Base-by-base conservation (phyloP, 2,329 filamentous ascomycete genomes). In the Fusarium sp. region DNA sequence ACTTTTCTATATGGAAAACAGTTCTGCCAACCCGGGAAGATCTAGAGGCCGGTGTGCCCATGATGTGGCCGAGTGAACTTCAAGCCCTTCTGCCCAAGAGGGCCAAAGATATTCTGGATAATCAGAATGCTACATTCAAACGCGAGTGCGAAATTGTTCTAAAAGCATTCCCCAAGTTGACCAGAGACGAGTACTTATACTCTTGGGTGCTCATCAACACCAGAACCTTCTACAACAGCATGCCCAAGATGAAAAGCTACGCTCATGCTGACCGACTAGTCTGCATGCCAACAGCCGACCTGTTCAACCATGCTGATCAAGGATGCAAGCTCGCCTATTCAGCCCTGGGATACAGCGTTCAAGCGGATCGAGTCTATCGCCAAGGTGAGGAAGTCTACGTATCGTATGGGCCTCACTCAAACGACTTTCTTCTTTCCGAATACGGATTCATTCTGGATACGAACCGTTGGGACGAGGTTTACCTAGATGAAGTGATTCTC, bases 371-470 rank as follows among this genome's bases (percentile, higher is more conserved):
- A 4, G 79, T 82, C 1, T 92, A 92, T 73, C 79, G 79, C 3
- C 76, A 80, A 5, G 90, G 90, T 14, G 89, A 92, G 26, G 93
- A 95, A 82, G 83, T 95, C 2, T 89, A 87, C 68, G 89, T 93
- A 32, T 90, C 88, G 35, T 95, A 95, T 76, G 93, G 93, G 7
- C 80, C 86, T 3, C 93, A 95, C 79, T 87, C 87, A 35, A 93
- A 94, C 71, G 93, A 95, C 78, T 92, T 93, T 74, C 82, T 95
- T 24, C 86, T 95, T 3, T 87, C 89, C 1, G 93, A 95, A 81
- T 95, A 89, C 73, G 87, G 87, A 9, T 89, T 89, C 73, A 79
- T 86, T 17, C 75, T 81, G 22, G 86, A 87, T 59, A 75, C 80
- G 20, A 90, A 89, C 63, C 78, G 80, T 20, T 87, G 85, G 84